Base-by-base conservation (phyloP, 768 basidiomycete species). In the Boletus tomentosulus region DNA sequence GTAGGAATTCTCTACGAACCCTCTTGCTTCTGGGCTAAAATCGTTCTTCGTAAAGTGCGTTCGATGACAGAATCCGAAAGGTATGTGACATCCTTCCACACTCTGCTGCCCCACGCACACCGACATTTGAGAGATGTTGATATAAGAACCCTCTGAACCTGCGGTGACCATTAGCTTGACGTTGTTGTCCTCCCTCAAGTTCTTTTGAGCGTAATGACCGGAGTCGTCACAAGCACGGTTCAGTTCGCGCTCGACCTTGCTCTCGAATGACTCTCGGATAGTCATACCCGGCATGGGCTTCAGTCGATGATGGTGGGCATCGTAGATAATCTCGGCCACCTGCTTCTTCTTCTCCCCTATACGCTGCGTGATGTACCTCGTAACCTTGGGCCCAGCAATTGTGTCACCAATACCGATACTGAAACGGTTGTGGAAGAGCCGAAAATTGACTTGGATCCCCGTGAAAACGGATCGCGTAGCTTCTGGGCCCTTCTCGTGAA, bases 101-200 rank as follows among this genome's bases (percentile, higher is more conserved):
- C 86, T 88, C 74, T 98, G 96, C 73, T 98, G 97, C 25, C 97
- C 97, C 39, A 99, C 97, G 77, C 94, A 94, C 53, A 95, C 95
- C 16, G 96, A 96, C 97, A 98, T 98, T 74, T 99, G 97, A 11
- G 97, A 98, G 65, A 99, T 98, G 73, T 99, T 99, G 81, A 98
- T 99, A 78, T 93, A 95, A 0, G 94, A 94, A 72, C 95, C 94
- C 73, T 99, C 98, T 12, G 97, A 97, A 25, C 97, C 97, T 10
- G 97, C 95, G 6, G 96, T 92, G 66, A 98, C 96, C 97, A 99
- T 99, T 81, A 98, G 97, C 80, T 98, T 99, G 76, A 98, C 95
- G 63, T 98, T 98, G 79, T 99, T 98, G 74, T 97, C 95, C 70
- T 92, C 92, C 79, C 98, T 98, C 80, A 98, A 77, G 67, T 87